Percentiles rank a stretch among this genome's conserved stretches.
Conservation (phyloP, 2,329 filamentous ascomycete species). For the Aspergillus ustus region DNA sequence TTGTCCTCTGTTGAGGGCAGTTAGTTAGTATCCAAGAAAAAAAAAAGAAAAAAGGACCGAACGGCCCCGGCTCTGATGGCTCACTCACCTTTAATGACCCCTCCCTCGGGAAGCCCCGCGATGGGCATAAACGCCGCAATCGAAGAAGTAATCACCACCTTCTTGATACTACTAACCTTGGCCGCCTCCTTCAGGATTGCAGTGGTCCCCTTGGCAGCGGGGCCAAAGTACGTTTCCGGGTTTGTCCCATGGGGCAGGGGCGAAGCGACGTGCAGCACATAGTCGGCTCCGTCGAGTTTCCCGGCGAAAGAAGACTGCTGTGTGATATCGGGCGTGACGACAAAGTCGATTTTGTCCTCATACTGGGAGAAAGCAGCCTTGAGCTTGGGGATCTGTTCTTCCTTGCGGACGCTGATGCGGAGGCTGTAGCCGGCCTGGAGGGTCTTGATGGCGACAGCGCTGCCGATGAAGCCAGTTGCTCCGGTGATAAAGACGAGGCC, state of each 20-base stretch:
- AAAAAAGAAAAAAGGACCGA: neutral
- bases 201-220: slow-evolving; percentile 28
- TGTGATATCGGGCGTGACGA: slow-evolving; percentile 26
- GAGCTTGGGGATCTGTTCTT: slow-evolving; percentile 18
- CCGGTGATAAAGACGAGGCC: slow-evolving; percentile 33
- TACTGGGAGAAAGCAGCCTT: slow-evolving; percentile 19
- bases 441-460: slow-evolving; percentile 24
- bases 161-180: slow-evolving; percentile 27
- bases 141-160: slow-evolving; percentile 30
- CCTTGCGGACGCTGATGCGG: slow-evolving; percentile 26
- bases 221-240: slow-evolving; percentile 26
- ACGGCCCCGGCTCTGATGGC: too few species aligned
- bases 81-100: slow-evolving; percentile 27
- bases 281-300: slow-evolving; percentile 29
- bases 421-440: slow-evolving; percentile 29
- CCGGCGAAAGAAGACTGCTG: slow-evolving; percentile 20
- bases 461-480: slow-evolving; percentile 32
- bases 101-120: slow-evolving; percentile 23
- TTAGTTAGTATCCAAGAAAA: neutral
- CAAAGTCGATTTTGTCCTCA: slow-evolving; percentile 23
- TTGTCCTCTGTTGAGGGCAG: slow-evolving; percentile 25
- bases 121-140: slow-evolving; percentile 26
- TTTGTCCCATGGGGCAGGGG: slow-evolving; percentile 26
- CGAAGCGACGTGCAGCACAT: slow-evolving; percentile 32
- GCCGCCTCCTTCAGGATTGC: slow-evolving; percentile 25